Percentiles rank a stretch among this genome's conserved stretches.
phyloP scores from a whole-genome alignment of 331 rosid species.

The Malus hybrid region DNA sequence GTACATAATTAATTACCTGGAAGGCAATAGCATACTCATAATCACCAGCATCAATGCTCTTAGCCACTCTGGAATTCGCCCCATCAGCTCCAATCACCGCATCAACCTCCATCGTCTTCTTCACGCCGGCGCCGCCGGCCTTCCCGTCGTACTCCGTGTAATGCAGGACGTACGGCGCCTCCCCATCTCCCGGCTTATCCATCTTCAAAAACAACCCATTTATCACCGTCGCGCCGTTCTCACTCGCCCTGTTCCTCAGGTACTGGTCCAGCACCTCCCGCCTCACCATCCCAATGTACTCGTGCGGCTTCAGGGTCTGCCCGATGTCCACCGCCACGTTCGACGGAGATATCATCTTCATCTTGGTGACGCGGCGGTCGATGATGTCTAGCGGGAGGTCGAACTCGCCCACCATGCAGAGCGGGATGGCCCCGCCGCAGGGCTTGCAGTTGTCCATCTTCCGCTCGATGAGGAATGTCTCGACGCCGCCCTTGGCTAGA shows the following conservation, averaged over 20 bases:
- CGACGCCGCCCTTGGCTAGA: conserved; percentile 65
- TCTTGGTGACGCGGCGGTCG: conserved; percentile 82
- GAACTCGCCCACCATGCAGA: conserved; percentile 92
- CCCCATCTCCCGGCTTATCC: conserved; percentile 49
- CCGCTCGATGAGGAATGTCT: conserved; percentile 72
- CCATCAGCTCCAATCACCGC: conserved; percentile 95
- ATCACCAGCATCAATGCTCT: conserved; percentile 77
- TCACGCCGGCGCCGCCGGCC: conserved; percentile 55
- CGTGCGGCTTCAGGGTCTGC: conserved; percentile 71
- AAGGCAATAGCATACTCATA: conserved; percentile 90
- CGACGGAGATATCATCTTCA: conserved; percentile 97
- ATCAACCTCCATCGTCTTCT: conserved; percentile 66
- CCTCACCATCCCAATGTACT: conserved; percentile 88
- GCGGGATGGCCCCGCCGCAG: conserved; percentile 95
- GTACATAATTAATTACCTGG: conserved; percentile 40
- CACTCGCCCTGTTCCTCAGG: conserved; percentile 55
- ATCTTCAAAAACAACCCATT: conserved; percentile 79
- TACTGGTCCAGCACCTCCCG: conserved; percentile 77
- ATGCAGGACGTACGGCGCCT: conserved; percentile 63
- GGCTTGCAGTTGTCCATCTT: conserved; percentile 92
- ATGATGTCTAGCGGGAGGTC: conserved; percentile 75
- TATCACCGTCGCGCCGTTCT: conserved; percentile 64
- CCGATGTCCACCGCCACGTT: conserved; percentile 93
- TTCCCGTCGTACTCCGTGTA: conserved; percentile 61
- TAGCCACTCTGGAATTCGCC: conserved; percentile 86